Conservation (phyloP, 441 rosid genomes). For the Brassica hybrid region DNA sequence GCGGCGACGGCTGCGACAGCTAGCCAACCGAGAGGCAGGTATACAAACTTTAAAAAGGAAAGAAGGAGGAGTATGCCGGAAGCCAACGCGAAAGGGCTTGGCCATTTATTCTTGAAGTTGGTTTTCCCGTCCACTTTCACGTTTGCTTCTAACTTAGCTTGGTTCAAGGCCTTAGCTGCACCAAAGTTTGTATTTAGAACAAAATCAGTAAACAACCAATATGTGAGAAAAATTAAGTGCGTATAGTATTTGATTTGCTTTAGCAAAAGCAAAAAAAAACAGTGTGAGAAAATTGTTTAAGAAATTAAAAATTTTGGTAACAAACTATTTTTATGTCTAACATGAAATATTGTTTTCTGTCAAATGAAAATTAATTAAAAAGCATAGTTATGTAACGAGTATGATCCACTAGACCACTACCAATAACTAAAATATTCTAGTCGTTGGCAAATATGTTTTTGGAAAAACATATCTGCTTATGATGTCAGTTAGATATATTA, state of each 20-base stretch:
- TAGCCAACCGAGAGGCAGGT: slow-evolving; percentile 69
- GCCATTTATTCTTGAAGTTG: slow-evolving; percentile 71
- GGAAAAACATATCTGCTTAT: no score
- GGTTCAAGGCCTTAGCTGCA: slow-evolving; percentile 78
- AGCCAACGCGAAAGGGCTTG: slow-evolving; percentile 74
- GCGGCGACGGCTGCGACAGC: slow-evolving; percentile 68
- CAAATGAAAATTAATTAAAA: no score
- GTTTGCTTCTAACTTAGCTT: slow-evolving; percentile 87
- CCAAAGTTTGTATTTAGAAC: background rate
- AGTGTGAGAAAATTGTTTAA: no score
- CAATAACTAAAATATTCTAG: no score
- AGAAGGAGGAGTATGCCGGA: slow-evolving; percentile 62
- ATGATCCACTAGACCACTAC: no score
- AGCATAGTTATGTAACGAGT: no score
- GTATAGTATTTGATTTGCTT: background rate
- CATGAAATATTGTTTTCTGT: no score
- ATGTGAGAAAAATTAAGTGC: background rate
- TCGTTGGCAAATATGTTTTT: no score
- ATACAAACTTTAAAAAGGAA: slow-evolving; percentile 60
- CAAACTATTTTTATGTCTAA: no score
- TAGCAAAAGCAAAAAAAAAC: no score
- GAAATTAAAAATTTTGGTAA: no score
- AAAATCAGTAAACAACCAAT: background rate
- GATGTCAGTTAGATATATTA: no score
- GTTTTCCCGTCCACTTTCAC: slow-evolving; percentile 59